These are phyloP conservation scores for Kodamaea sp. DNA, from an alignment of 1,139 yeast genomes.

Conservation along the genomic window DNA sequence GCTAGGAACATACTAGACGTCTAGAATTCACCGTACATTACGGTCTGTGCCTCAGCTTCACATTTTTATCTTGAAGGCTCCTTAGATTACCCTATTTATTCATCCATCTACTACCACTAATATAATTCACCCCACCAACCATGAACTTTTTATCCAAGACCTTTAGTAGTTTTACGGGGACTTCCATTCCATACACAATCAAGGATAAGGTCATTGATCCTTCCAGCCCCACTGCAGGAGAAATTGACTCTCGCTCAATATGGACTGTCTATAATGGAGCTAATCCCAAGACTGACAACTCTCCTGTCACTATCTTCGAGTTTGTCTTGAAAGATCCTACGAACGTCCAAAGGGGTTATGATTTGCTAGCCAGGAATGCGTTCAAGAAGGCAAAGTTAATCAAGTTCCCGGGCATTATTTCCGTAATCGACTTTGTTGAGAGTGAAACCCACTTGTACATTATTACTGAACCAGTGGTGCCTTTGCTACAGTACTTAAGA, in stretches of 20 bases:
- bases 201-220: constrained; percentile 42
- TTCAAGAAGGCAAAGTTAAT: constrained; percentile 65
- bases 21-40: no score
- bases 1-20: no score
- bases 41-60: no score
- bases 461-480: constrained; percentile 76
- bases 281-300: constrained; percentile 39
- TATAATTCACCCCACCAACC: no score
- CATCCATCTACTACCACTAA: no score
- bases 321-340: constrained; percentile 51
- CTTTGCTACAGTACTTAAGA: constrained; percentile 45
- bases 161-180: constrained; percentile 53
- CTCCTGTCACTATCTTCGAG: constrained; percentile 60
- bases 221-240: constrained; percentile 23
- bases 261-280: constrained; percentile 55
- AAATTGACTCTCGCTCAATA: constrained; percentile 32
- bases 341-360: constrained; percentile 28
- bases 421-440: constrained; percentile 70
- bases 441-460: constrained; percentile 62
- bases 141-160: constrained; percentile 68
- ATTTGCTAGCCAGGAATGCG: constrained; percentile 62
- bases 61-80: no score
- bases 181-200: constrained; percentile 57
- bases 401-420: constrained; percentile 76
- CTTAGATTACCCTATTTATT: no score